Evolutionary conservation across 257 asterid genomes (phyloP), one percentile per base, ranked within the genome.

Genomic region (Nicotiana sylvestris): DNA sequence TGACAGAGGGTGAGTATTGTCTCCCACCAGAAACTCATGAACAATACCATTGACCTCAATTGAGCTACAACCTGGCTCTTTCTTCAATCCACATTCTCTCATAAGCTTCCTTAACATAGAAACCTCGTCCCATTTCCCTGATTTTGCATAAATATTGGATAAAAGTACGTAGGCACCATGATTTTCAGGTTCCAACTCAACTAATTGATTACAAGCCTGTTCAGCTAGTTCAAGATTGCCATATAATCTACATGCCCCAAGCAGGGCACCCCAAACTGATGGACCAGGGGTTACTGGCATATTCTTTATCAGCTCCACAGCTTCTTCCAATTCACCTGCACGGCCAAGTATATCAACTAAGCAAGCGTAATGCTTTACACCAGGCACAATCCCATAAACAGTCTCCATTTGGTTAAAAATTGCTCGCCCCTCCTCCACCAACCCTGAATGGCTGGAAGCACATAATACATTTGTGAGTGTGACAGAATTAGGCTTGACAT

Each of bases 381-480:
- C 72, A 9, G 96, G 98, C 16, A 72, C 83, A 69, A 93, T 74
- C 29, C 87, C 83, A 82, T 91, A 88, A 70, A 87, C 83, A 13
- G 49, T 83, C 77, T 86, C 91, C 97, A 94, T 93, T 82, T 88
- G 90, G 51, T 72, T 46, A 86, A 94, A 90, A 58, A 89, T 65
- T 18, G 9, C 84, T 51, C 84, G 85, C 27, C 97, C 98, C 72
- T 90, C 93, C 77, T 91, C 88, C 39, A 94, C 96, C 8, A 92
- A 88, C 29, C 97, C 96, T 0, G 98, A 91, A 86, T 94, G 98
- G 81, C 94, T 92, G 82, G 96, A 94, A 66, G 98, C 98, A 18
- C 92, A 88, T 78, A 95, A 72, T 53, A 95, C 82, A 27, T 91
- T 92, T 27, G 92, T 91, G 65, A 95, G 91, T 68, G 98, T 95